Percentiles rank a stretch among this genome's conserved stretches.
Evolutionary conservation across 2,329 filamentous ascomycete species (phyloP).

Genomic region (Penicillium oxalicum): DNA sequence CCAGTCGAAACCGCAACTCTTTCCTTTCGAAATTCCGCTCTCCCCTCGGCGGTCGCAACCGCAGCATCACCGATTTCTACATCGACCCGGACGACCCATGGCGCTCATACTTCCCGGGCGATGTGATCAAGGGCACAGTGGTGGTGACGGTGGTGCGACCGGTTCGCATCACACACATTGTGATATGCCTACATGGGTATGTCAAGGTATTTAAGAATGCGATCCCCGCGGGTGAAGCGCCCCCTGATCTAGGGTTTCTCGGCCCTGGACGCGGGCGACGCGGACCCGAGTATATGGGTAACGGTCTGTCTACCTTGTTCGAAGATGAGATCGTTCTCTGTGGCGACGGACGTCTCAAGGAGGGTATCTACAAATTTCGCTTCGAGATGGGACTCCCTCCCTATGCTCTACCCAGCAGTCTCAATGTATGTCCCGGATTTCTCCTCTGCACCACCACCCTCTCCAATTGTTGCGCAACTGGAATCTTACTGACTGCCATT

Average conservation of each 20-base stretch:
- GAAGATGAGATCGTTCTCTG: conserved; percentile 61
- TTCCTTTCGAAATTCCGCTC: conserved; percentile 52
- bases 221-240: conserved; percentile 50
- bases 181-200: conserved; percentile 58
- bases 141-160: conserved; percentile 56
- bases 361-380: conserved; percentile 61
- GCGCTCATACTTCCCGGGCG: conserved; percentile 57
- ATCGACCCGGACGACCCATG: conserved; percentile 59
- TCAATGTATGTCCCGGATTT: conserved; percentile 63
- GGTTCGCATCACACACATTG: conserved; percentile 57
- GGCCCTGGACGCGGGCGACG: conserved; percentile 51
- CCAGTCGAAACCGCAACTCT: conserved; percentile 38
- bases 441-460: too few relatives aligned
- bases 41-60: conserved; percentile 48
- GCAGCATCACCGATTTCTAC: conserved; percentile 56
- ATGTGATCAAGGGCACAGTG: conserved; percentile 56
- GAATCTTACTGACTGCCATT: conserved; percentile 1
- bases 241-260: conserved; percentile 45
- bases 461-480: background rate
- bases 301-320: conserved; percentile 59
- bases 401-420: conserved; percentile 68
- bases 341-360: conserved; percentile 57
- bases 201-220: conserved; percentile 61
- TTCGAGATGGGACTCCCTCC: conserved; percentile 59
- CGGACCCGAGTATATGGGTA: conserved; percentile 53